These are phyloP conservation scores for Hordeum marinum DNA, from an alignment of 176 grass and related monocot genomes.

Conservation along the genomic window DNA sequence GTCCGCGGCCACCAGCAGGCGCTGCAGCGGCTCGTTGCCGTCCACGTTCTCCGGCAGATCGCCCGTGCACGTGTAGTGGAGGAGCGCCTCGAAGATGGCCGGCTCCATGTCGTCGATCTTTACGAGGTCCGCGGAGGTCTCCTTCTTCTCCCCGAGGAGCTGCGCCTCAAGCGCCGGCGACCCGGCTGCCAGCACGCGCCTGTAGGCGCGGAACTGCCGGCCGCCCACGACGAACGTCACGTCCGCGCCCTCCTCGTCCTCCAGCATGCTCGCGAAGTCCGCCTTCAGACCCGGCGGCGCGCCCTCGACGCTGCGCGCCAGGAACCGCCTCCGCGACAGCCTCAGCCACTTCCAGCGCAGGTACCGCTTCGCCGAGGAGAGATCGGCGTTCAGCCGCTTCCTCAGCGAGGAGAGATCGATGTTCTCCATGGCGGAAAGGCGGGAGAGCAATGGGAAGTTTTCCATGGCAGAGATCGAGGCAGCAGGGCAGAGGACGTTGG, in stretches of 20 bases:
- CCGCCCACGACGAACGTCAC: neutral
- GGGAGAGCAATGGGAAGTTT: neutral
- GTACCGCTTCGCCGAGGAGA: neutral
- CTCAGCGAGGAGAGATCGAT: neutral
- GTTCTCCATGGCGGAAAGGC: neutral
- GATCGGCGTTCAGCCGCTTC: neutral
- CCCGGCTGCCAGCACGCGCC: neutral
- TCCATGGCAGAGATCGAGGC: neutral
- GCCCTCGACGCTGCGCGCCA: neutral
- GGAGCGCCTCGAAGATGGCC: neutral
- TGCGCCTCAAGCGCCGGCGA: neutral
- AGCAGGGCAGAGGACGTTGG: neutral
- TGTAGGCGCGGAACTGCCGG: neutral
- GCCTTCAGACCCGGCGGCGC: neutral
- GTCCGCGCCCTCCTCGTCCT: neutral
- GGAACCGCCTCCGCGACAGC: neutral
- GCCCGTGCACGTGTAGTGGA: neutral
- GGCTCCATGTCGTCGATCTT: constrained; percentile 21
- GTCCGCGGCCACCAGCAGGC: neutral
- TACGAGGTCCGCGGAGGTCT: neutral
- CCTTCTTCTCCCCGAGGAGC: constrained; percentile 5
- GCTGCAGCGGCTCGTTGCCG: neutral
- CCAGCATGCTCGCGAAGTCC: neutral
- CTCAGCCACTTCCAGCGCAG: neutral
- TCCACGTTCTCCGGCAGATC: neutral